Conservation (phyloP, 495 filamentous ascomycete genomes). For the Podospora pseudopauciseta region DNA sequence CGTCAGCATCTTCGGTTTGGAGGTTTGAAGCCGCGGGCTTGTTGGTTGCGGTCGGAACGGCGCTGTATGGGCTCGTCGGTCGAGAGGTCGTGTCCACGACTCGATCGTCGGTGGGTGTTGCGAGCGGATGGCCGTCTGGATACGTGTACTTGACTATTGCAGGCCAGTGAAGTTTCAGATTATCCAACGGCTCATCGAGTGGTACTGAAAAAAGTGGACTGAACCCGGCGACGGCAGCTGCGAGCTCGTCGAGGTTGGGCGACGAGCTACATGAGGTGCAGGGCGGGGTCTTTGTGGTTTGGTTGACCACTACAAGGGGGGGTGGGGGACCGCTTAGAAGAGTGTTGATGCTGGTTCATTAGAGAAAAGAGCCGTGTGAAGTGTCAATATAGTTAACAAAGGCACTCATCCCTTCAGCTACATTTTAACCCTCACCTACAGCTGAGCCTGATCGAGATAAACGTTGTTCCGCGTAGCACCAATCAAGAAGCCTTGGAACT, state of each 20-base stretch:
- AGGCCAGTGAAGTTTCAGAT: background rate
- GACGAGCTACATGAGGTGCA: background rate
- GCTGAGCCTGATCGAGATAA: too few relatives aligned
- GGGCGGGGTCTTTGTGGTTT: background rate
- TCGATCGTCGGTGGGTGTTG: background rate
- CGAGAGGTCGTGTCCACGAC: background rate
- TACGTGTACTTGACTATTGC: conserved; percentile 5
- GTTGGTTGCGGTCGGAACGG: too few relatives aligned
- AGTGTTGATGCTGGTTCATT: too few relatives aligned
- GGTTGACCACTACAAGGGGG: background rate
- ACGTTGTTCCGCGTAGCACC: too few relatives aligned
- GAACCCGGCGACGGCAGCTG: background rate
- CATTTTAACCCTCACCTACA: too few relatives aligned
- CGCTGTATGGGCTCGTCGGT: background rate
- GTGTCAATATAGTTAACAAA: too few relatives aligned
- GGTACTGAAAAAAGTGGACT: background rate
- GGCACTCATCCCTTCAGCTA: too few relatives aligned
- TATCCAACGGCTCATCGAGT: background rate
- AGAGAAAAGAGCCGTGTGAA: too few relatives aligned
- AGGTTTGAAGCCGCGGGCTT: too few relatives aligned
- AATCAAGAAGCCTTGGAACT: background rate
- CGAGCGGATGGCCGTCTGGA: background rate
- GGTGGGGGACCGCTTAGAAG: background rate
- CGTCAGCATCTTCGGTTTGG: too few relatives aligned
- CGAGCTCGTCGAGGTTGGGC: background rate